Evolutionary conservation across 139 green algal species (phyloP).

Genomic region (Chlamydomonas schloesseri): DNA sequence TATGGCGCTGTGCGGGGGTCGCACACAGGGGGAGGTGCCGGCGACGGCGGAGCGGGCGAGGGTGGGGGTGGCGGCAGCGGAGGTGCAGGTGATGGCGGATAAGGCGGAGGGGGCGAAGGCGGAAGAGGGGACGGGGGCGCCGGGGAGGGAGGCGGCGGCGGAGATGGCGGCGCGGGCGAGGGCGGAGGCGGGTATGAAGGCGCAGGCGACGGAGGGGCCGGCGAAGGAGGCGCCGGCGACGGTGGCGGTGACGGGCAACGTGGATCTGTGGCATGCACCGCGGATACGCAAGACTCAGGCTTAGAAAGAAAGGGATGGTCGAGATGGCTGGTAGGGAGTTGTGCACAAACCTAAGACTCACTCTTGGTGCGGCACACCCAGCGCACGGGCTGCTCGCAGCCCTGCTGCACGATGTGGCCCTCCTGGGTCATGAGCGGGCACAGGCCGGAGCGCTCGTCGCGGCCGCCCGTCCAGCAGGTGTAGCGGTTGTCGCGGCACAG

Average conservation of each 20-base stretch:
- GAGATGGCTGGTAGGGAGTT: too few relatives aligned
- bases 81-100: not conserved
- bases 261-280: too few relatives aligned
- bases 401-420: not conserved
- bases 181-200: too few relatives aligned
- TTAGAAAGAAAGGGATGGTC: too few relatives aligned
- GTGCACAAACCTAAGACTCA: not conserved
- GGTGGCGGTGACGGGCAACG: not conserved
- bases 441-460: not conserved
- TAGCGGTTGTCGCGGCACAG: not conserved
- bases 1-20: not conserved
- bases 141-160: not conserved
- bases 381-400: not conserved
- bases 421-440: not conserved
- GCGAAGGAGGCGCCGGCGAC: too few relatives aligned
- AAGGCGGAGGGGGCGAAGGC: not conserved
- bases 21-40: not conserved
- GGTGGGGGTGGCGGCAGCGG: not conserved
- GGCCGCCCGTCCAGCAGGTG: constrained; percentile 13
- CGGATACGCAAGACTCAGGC: too few relatives aligned
- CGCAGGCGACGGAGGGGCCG: too few relatives aligned
- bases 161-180: not conserved
- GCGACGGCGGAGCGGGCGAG: too few relatives aligned
- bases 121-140: not conserved
- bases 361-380: constrained; percentile 12